phyloP scores from a whole-genome alignment of 306 rosid species.

The Begonia peltatifolia region DNA sequence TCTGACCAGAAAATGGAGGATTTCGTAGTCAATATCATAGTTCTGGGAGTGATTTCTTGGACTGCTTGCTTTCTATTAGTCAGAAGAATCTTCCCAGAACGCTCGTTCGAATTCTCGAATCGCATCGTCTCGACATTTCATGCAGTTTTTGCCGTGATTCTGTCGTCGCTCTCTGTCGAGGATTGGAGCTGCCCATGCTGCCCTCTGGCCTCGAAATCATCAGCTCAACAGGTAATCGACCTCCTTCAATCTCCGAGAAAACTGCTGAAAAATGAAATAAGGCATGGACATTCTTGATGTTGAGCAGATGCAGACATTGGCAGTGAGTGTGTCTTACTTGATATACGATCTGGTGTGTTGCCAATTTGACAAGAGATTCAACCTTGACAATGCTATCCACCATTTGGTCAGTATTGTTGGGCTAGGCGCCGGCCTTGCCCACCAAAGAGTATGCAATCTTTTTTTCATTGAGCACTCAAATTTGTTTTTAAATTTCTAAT shows the following conservation, averaged over 20 bases:
- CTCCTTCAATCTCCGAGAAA: neutral
- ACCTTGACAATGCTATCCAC: conserved; percentile 49
- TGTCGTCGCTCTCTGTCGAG: conserved; percentile 48
- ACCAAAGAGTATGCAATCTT: conserved; percentile 40
- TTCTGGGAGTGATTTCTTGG: conserved; percentile 63
- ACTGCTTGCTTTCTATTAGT: conserved; percentile 29
- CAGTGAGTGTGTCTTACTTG: conserved; percentile 56
- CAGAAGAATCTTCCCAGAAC: conserved; percentile 28
- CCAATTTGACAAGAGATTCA: conserved; percentile 41
- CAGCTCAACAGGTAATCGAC: conserved; percentile 35
- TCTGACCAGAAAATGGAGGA: conserved; percentile 27
- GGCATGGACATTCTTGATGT: neutral
- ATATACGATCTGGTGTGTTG: conserved; percentile 64
- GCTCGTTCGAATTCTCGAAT: conserved; percentile 52
- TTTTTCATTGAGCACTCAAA: neutral
- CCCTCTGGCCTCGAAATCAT: conserved; percentile 41
- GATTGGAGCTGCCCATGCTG: conserved; percentile 71
- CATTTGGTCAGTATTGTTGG: conserved; percentile 76
- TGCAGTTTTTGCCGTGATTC: conserved; percentile 49
- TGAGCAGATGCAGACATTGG: conserved; percentile 46
- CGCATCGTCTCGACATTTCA: conserved; percentile 56
- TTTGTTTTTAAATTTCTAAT: no score
- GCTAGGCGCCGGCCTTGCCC: conserved; percentile 43
- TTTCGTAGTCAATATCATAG: conserved; percentile 15
- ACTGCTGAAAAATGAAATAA: neutral